Evolutionary conservation across 768 basidiomycete species (phyloP).

Genomic region (Phylloporus arenicola): DNA sequence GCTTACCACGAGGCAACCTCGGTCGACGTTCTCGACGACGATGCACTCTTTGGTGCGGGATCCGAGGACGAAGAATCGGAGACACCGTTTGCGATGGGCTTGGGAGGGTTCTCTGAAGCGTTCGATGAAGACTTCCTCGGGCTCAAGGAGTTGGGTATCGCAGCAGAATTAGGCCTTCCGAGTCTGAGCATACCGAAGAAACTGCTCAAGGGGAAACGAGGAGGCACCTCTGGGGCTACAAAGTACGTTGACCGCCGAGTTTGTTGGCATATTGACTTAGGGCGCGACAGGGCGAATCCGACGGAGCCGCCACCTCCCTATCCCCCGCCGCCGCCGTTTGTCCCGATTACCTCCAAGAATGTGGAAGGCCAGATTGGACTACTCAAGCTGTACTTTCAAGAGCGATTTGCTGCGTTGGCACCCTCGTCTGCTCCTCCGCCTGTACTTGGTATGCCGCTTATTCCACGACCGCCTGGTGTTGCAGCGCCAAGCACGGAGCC

Average conservation of each 20-base stretch:
- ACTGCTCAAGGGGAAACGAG: constrained; percentile 62
- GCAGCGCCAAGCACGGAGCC: background rate
- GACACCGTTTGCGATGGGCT: constrained; percentile 65
- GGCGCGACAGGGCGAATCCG: constrained; percentile 47
- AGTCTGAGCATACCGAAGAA: constrained; percentile 74
- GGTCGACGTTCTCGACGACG: constrained; percentile 45
- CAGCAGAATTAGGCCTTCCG: constrained; percentile 74
- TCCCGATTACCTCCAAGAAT: constrained; percentile 60
- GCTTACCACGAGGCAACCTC: constrained; percentile 71
- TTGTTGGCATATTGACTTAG: constrained; percentile 1
- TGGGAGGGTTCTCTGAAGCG: constrained; percentile 72
- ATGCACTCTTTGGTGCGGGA: constrained; percentile 41
- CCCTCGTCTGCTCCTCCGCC: constrained; percentile 19
- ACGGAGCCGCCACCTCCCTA: constrained; percentile 77
- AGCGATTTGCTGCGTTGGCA: constrained; percentile 45
- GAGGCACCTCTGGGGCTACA: constrained; percentile 34
- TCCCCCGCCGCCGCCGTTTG: constrained; percentile 78
- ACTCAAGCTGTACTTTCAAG: constrained; percentile 69
- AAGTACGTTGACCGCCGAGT: constrained; percentile 40
- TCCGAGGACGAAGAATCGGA: constrained; percentile 63
- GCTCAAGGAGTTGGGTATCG: constrained; percentile 81
- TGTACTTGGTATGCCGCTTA: constrained; percentile 13
- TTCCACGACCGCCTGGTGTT: constrained; percentile 8
- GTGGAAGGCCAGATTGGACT: constrained; percentile 82
- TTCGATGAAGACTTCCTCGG: constrained; percentile 94